Evolutionary conservation across 192 early-diverging fungal genomes (phyloP).

Genomic region (Backusella macrospora): DNA sequence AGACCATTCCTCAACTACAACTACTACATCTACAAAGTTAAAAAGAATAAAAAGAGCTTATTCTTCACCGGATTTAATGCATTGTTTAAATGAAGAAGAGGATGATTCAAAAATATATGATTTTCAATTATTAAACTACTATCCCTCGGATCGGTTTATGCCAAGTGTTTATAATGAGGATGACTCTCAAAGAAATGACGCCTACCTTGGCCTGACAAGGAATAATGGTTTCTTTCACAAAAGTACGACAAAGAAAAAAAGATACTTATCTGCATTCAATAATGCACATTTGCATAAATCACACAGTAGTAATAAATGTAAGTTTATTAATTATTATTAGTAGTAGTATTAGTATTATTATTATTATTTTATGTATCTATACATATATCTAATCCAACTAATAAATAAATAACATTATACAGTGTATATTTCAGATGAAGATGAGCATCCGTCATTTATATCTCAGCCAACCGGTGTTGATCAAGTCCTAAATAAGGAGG

Average conservation of each 20-base stretch:
- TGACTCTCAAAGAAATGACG: too few species aligned
- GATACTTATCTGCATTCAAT: background rate
- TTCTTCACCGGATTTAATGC: background rate
- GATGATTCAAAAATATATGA: background rate
- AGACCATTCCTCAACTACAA: background rate
- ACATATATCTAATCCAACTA: background rate
- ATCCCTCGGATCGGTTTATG: background rate
- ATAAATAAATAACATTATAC: background rate
- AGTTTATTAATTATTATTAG: background rate
- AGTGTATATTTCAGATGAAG: background rate
- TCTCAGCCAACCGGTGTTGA: background rate
- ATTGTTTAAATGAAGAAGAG: background rate
- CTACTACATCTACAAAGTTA: background rate
- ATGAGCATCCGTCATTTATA: background rate
- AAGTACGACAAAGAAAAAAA: background rate
- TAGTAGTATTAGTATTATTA: too few species aligned
- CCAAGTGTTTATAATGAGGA: too few species aligned
- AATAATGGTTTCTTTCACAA: too few species aligned
- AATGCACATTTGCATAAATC: background rate
- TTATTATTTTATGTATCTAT: background rate
- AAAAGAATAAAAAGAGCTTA: conserved; percentile 6
- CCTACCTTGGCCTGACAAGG: too few species aligned
- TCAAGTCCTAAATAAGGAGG: background rate
- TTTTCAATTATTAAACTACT: background rate
- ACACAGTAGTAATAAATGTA: background rate